Percentiles rank a stretch among this genome's conserved stretches.
These are phyloP conservation scores for Dryas integrifolia DNA, from an alignment of 331 rosid species.

Conservation along the genomic window DNA sequence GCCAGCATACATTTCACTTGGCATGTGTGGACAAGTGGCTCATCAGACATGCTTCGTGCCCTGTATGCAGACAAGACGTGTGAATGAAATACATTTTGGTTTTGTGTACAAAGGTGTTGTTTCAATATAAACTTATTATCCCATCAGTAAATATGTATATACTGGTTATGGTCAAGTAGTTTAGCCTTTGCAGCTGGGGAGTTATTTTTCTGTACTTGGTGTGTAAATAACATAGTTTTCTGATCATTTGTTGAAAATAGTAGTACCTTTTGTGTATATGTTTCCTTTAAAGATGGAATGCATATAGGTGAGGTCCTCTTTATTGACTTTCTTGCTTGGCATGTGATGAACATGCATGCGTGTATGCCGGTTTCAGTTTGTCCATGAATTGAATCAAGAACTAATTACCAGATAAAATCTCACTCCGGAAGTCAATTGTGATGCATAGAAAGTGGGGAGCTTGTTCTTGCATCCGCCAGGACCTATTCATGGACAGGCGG, in stretches of 20 bases:
- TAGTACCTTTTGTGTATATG: background rate
- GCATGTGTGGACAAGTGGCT: constrained; percentile 81
- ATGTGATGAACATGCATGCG: too few relatives aligned
- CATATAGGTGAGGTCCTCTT: background rate
- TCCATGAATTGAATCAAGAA: too few relatives aligned
- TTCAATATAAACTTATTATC: background rate
- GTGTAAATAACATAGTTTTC: background rate
- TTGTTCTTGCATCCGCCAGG: too few relatives aligned
- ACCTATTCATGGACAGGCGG: too few relatives aligned
- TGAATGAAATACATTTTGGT: constrained; percentile 11
- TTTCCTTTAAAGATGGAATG: background rate
- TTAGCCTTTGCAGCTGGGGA: background rate
- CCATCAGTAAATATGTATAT: background rate
- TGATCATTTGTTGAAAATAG: background rate
- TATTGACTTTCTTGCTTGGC: too few relatives aligned
- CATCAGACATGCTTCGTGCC: constrained; percentile 64
- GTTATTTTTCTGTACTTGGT: background rate
- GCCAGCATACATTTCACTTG: constrained; percentile 71
- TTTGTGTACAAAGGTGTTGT: background rate
- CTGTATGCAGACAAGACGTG: constrained; percentile 64
- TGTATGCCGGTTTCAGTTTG: too few relatives aligned
- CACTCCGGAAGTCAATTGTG: too few relatives aligned
- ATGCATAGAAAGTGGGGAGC: too few relatives aligned
- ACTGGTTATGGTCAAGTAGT: background rate
- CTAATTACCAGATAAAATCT: too few relatives aligned